A percentile compares a stretch with the other conserved stretches of the same genome.
Conservation (phyloP, 2,329 filamentous ascomycete genomes). For the Ascochyta fabae region DNA sequence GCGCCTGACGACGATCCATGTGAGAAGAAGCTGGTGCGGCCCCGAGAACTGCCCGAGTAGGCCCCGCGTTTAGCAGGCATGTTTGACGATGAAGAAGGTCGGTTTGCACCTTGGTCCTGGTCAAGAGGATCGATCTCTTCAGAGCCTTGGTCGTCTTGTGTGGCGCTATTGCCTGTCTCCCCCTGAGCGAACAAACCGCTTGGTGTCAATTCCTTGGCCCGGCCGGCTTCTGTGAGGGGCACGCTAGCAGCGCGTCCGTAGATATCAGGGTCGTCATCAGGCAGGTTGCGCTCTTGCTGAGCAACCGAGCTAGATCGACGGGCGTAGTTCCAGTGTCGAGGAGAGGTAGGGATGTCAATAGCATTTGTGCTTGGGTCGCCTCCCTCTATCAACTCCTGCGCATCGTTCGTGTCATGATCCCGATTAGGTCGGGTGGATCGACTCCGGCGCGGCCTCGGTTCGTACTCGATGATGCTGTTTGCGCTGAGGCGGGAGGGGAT, state of each 20-base stretch:
- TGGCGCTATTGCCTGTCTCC: conserved; percentile 38
- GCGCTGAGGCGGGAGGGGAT: conserved; percentile 93
- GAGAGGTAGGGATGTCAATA: conserved; percentile 77
- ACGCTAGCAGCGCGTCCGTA: conserved; percentile 71
- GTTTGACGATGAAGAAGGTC: conserved; percentile 39
- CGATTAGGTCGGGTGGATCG: conserved; percentile 41
- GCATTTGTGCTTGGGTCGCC: conserved; percentile 63
- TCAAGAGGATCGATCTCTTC: conserved; percentile 34
- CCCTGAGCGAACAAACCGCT: conserved; percentile 64
- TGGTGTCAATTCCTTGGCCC: conserved; percentile 61
- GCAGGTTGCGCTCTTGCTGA: conserved; percentile 68
- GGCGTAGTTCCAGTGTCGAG: conserved; percentile 58
- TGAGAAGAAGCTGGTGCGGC: conserved; percentile 41
- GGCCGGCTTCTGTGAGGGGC: conserved; percentile 64
- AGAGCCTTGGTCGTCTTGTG: conserved; percentile 29
- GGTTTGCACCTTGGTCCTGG: conserved; percentile 24
- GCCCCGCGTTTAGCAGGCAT: conserved; percentile 37
- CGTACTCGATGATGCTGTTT: conserved; percentile 80
- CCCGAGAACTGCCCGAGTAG: conserved; percentile 32
- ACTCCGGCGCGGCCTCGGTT: conserved; percentile 44
- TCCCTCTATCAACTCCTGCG: conserved; percentile 36
- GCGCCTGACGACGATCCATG: conserved; percentile 42
- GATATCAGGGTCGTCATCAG: conserved; percentile 66
- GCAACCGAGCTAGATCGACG: conserved; percentile 74
- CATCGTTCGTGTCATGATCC: conserved; percentile 35